phyloP scores from a whole-genome alignment of 106 monocot species.

The Agapanthus africanus region DNA sequence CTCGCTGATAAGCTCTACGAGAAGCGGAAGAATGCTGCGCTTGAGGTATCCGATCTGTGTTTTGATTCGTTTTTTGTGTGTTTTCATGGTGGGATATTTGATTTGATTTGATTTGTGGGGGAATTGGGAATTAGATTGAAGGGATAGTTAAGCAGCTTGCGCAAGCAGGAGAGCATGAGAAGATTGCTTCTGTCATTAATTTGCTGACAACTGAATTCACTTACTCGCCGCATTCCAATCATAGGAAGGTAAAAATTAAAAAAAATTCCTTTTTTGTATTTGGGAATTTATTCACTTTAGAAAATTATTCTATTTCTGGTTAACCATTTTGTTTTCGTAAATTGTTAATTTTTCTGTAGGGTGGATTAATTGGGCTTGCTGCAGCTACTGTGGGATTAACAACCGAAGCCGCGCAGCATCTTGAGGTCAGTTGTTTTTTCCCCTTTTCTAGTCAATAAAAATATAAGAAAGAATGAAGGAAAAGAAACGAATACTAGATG shows the following conservation, averaged over 20 bases:
- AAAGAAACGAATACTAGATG: not conserved
- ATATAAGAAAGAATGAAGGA: not conserved
- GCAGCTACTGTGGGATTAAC: constrained; percentile 90
- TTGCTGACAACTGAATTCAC: constrained; percentile 19
- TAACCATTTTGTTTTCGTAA: not conserved
- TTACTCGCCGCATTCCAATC: constrained; percentile 21
- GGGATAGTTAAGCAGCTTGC: constrained; percentile 24
- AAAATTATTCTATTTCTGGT: not conserved
- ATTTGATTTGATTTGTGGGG: not conserved
- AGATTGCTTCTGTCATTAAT: constrained; percentile 18
- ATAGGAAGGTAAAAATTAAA: constrained; percentile 99
- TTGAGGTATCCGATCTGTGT: constrained; percentile 46
- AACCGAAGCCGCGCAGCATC: constrained; percentile 75
- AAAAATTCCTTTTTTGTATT: constrained; percentile 8
- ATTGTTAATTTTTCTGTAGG: constrained; percentile 34
- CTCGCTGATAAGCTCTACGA: constrained; percentile 97
- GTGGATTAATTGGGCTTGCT: constrained; percentile 90
- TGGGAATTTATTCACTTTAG: not conserved
- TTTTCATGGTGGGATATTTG: not conserved
- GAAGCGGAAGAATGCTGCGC: constrained; percentile 96
- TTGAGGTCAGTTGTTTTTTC: constrained; percentile 46
- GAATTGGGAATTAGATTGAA: constrained; percentile 14
- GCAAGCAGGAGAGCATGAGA: constrained; percentile 22
- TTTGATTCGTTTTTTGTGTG: not conserved
- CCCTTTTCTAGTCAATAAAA: not conserved